Percentiles rank a stretch among this genome's conserved stretches.
phyloP scores from a whole-genome alignment of 495 filamentous ascomycete genomes.

The Penicillium ochrochloron region DNA sequence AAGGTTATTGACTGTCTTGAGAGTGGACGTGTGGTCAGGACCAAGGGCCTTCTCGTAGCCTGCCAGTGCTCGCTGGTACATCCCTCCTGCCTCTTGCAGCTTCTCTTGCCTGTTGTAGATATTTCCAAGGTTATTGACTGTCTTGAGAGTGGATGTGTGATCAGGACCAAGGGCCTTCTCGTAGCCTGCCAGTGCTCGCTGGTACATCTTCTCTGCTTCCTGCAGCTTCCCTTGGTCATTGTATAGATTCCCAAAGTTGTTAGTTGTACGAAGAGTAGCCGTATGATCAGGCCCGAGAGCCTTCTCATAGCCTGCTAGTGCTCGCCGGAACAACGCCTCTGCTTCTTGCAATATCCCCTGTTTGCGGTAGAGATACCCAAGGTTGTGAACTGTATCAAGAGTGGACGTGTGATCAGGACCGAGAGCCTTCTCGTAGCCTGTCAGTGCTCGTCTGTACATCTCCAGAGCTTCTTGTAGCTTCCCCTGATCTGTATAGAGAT shows the following conservation, averaged over 20 bases:
- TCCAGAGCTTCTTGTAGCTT: constrained; percentile 40
- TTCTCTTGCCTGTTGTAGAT: constrained; percentile 34
- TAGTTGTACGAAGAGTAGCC: constrained; percentile 8
- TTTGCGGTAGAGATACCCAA: constrained; percentile 5
- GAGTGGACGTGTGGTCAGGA: constrained; percentile 38
- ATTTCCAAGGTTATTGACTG: constrained; percentile 32
- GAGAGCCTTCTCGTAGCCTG: constrained; percentile 17
- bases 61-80: constrained; percentile 41
- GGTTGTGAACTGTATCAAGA: constrained; percentile 7
- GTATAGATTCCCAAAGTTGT: constrained; percentile 18
- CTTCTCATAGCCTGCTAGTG: constrained; percentile 17
- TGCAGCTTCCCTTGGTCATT: constrained; percentile 14
- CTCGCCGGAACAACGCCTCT: constrained; percentile 18
- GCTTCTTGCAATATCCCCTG: constrained; percentile 15
- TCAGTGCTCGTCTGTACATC: constrained; percentile 36
- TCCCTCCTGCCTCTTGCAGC: constrained; percentile 38
- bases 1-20: constrained; percentile 40
- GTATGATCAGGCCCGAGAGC: constrained; percentile 15
- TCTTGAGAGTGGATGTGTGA: constrained; percentile 36
- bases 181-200: constrained; percentile 14
- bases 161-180: constrained; percentile 28
- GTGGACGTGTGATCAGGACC: constrained; percentile 37
- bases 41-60: constrained; percentile 37
- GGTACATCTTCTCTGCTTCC: constrained; percentile 17
- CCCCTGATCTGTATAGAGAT: constrained; percentile 33